Conservation (phyloP, 2,329 filamentous ascomycete species). For the Ophiosphaerella herpotricha region DNA sequence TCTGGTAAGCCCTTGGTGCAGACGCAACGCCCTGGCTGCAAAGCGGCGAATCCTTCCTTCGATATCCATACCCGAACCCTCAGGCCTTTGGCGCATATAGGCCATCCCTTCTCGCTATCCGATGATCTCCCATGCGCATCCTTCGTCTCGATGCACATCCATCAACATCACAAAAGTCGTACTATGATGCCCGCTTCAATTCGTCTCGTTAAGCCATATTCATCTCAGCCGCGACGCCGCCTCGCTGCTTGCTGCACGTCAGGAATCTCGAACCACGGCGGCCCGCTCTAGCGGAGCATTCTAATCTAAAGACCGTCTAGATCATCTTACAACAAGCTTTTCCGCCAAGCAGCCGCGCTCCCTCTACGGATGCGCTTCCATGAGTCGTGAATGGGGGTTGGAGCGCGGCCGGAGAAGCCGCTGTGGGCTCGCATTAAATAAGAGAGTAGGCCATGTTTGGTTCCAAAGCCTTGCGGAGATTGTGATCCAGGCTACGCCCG, state of each 20-base stretch:
- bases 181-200: neutral
- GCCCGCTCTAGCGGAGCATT: neutral
- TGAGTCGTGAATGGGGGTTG: slow-evolving; percentile 6
- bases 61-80: neutral
- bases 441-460: no score
- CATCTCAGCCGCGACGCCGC: slow-evolving; percentile 5
- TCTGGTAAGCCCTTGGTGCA: neutral
- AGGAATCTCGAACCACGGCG: slow-evolving; percentile 17
- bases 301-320: slow-evolving; percentile 12
- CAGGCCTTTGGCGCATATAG: neutral
- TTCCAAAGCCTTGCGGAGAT: no score
- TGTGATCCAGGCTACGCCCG: no score
- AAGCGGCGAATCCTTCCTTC: neutral
- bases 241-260: slow-evolving; percentile 8
- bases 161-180: neutral
- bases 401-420: slow-evolving; percentile 3
- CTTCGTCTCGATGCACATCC: slow-evolving; percentile 12
- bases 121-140: slow-evolving; percentile 1
- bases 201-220: slow-evolving; percentile 11
- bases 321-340: slow-evolving; percentile 11
- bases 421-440: neutral
- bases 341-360: slow-evolving; percentile 10
- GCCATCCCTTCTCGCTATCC: slow-evolving; percentile 5
- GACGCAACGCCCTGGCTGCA: slow-evolving; percentile 4
- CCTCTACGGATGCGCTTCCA: slow-evolving; percentile 11